Conservation (phyloP, 768 basidiomycete species). For the Kwoniella sp. region DNA sequence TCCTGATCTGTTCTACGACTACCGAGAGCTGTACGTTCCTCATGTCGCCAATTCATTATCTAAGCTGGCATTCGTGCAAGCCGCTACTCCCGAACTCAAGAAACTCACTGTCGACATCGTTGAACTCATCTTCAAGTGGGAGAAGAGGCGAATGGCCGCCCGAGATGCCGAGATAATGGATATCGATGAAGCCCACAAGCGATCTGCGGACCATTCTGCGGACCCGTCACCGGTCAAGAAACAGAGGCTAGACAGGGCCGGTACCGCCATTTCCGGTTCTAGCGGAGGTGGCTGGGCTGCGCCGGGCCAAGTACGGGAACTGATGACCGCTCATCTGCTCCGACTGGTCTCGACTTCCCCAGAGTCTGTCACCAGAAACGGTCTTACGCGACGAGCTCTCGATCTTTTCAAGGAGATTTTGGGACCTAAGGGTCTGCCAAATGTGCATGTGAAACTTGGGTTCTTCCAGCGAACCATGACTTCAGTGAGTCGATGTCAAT, state of each 20-base stretch:
- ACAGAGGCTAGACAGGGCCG: slow-evolving; percentile 55
- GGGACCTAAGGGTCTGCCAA: slow-evolving; percentile 80
- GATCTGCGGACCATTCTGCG: slow-evolving; percentile 18
- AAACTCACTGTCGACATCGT: slow-evolving; percentile 84
- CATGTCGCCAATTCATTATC: slow-evolving; percentile 87
- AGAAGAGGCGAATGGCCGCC: slow-evolving; percentile 59
- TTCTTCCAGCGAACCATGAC: slow-evolving; percentile 85
- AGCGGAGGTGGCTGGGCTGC: slow-evolving; percentile 66
- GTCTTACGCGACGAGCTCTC: slow-evolving; percentile 57
- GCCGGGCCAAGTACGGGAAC: slow-evolving; percentile 78
- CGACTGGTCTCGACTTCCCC: slow-evolving; percentile 72
- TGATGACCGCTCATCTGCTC: slow-evolving; percentile 93
- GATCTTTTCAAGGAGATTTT: slow-evolving; percentile 72
- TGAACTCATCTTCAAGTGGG: slow-evolving; percentile 93
- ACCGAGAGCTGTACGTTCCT: slow-evolving; percentile 86
- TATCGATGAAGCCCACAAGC: slow-evolving; percentile 57
- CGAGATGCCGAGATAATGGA: slow-evolving; percentile 59
- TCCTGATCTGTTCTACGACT: slow-evolving; percentile 85
- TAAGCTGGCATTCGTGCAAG: slow-evolving; percentile 77
- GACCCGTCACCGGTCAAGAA: slow-evolving; percentile 48
- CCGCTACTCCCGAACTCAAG: slow-evolving; percentile 76
- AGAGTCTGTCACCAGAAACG: slow-evolving; percentile 55
- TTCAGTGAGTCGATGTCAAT: slow-evolving; percentile 62
- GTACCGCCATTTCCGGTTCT: slow-evolving; percentile 52
- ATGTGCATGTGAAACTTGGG: slow-evolving; percentile 85